Base-by-base conservation (phyloP, 192 early-diverging fungal genomes). In the Podila clonocystis region DNA sequence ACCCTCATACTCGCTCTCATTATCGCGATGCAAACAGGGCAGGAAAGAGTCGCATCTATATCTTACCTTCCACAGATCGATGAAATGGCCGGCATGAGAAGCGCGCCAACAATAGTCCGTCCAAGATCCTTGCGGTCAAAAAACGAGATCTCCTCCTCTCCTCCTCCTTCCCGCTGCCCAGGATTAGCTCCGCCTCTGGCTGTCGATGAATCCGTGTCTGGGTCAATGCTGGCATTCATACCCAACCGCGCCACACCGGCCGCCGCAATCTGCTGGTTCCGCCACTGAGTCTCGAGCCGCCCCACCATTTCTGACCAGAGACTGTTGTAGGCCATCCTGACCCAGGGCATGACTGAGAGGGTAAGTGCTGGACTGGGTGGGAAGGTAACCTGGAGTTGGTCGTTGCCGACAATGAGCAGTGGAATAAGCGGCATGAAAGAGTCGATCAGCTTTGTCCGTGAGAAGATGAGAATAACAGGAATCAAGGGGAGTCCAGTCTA, bases 1-100 rank as follows among this genome's bases (percentile, higher is more conserved):
- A 64, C 9, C 59, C 9, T 7, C 45, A 15, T 34, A 36, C 0
- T 49, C 63, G 63, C 9, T 63, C 9, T 7, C 45, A 15, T 34
- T 29, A 50, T n/a, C 26, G 11, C 28, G n/a, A 58, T 61, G 50
- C 24, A 29, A 68, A 2, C 34, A 11, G 34, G 9, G 34, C 9
- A 36, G 34, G 34, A 7, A 29, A 12, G 28, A 17, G 12, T 2
- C 15, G 45, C 24, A 58, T 33, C 28, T 11, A 55, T 55, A 30
- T 38, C 58, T 57, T 73, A 86, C 85, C 87, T 84, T 82, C 92
- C 92, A 34, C 90, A 82, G 41, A 89, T 71, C 1, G 89, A 88
- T n/a, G 89, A 91, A 28, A 91, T 88, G 19, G 84, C 86, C n/a
- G 92, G 92, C 69, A 91, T 86, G 41, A 90, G 69, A 22, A 93